These are phyloP conservation scores for Halophytophthora batemanensis DNA, from an alignment of 352 stramenopile species.

Conservation along the genomic window DNA sequence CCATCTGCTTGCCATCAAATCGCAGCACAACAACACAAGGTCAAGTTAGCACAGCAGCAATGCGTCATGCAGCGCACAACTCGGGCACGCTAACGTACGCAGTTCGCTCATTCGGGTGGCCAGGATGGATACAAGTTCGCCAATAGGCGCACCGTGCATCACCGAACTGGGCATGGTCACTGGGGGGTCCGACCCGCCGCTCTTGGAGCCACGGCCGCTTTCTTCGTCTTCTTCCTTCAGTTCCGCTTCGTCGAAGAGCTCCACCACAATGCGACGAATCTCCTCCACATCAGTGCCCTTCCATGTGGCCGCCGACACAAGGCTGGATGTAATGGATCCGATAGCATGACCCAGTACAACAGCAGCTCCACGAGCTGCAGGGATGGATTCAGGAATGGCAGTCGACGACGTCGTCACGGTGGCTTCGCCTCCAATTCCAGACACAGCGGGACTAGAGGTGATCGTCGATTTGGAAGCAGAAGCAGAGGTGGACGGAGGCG, in stretches of 20 bases:
- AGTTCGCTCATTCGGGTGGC: conserved; percentile 65
- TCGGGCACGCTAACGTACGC: conserved; percentile 31
- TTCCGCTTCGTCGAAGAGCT: conserved; percentile 55
- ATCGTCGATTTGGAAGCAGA: conserved; percentile 15
- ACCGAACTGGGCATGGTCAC: conserved; percentile 20
- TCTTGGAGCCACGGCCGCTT: conserved; percentile 2
- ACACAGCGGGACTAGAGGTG: not conserved
- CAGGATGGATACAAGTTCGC: conserved; percentile 67
- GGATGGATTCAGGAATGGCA: conserved; percentile 48
- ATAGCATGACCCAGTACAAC: conserved; percentile 72
- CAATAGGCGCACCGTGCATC: conserved; percentile 53
- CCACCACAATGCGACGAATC: conserved; percentile 46
- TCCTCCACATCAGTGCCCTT: conserved; percentile 70
- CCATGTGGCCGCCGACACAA: conserved; percentile 70
- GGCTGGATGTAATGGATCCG: conserved; percentile 40
- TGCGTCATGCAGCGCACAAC: not conserved
- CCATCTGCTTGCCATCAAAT: conserved; percentile 36
- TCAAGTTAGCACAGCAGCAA: conserved; percentile 1
- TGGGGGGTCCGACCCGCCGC: not conserved
- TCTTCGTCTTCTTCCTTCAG: conserved; percentile 8
- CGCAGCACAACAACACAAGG: conserved; percentile 17
- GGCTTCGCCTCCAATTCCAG: conserved; percentile 2
- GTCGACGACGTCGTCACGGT: not conserved
- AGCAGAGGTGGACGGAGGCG: conserved; percentile 8
- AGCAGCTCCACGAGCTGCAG: conserved; percentile 67